Conservation (phyloP, 2,329 filamentous ascomycete genomes). For the Curvularia spicifera region DNA sequence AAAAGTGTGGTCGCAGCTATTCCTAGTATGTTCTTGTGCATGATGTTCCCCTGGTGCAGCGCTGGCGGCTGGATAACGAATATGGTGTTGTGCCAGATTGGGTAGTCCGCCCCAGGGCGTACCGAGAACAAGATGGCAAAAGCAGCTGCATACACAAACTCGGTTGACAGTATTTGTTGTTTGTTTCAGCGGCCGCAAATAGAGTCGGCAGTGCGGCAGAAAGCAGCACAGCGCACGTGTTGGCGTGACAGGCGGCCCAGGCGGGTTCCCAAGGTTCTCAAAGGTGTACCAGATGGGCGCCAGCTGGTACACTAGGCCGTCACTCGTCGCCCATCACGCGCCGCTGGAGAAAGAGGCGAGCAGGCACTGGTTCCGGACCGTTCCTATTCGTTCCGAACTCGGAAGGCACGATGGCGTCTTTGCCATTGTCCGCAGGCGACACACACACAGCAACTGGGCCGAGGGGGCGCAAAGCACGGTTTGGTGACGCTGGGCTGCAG, state of each 20-base stretch:
- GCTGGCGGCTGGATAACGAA: background rate
- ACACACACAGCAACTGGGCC: conserved; percentile 11
- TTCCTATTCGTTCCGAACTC: conserved; percentile 26
- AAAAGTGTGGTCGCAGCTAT: background rate
- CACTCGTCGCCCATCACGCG: conserved; percentile 15
- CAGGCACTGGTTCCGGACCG: conserved; percentile 12
- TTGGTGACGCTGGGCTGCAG: conserved; percentile 12
- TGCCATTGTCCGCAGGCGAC: conserved; percentile 1
- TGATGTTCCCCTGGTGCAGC: background rate
- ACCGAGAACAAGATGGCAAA: background rate
- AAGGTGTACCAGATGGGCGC: background rate
- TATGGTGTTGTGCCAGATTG: background rate
- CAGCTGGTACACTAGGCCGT: conserved; percentile 1
- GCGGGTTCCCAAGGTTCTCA: background rate
- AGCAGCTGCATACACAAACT: conserved; percentile 1
- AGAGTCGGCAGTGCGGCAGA: background rate
- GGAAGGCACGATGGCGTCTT: conserved; percentile 18
- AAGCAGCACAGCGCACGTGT: conserved; percentile 2
- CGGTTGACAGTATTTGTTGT: background rate
- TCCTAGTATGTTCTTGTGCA: background rate
- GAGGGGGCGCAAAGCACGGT: background rate
- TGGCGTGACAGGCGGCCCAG: background rate
- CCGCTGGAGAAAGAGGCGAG: background rate
- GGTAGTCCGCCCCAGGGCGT: background rate
- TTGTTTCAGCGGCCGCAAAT: conserved; percentile 1